These are phyloP conservation scores for Ceriops decandra DNA, from an alignment of 345 rosid genomes.

Conservation along the genomic window DNA sequence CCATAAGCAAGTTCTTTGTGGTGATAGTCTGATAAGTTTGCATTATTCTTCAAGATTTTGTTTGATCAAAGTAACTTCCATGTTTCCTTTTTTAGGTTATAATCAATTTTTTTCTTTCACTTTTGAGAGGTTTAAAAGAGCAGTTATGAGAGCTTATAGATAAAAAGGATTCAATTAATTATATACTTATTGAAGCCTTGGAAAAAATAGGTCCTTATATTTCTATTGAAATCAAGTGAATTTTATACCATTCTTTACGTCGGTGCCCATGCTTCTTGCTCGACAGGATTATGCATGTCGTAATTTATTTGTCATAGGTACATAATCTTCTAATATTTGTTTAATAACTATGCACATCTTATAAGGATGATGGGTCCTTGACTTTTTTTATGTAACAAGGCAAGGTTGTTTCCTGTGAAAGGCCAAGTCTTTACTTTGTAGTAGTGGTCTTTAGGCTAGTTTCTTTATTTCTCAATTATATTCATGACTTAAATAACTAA, in stretches of 20 bases:
- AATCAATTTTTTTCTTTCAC: slow-evolving; percentile 57
- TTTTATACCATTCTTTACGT: slow-evolving; percentile 9
- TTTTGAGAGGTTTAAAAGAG: slow-evolving; percentile 68
- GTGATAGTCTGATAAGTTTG: slow-evolving; percentile 1
- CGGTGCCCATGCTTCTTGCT: neutral
- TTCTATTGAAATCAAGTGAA: slow-evolving; percentile 60
- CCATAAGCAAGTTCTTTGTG: neutral
- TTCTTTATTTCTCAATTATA: neutral
- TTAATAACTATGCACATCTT: no score
- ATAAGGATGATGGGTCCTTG: no score
- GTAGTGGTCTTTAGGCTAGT: no score
- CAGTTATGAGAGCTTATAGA: slow-evolving; percentile 45
- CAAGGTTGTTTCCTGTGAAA: no score
- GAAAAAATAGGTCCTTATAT: slow-evolving; percentile 68
- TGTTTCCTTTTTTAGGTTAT: slow-evolving; percentile 45
- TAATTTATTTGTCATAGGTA: neutral
- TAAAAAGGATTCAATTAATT: slow-evolving; percentile 41
- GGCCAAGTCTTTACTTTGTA: no score
- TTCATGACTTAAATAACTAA: neutral
- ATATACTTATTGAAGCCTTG: slow-evolving; percentile 49
- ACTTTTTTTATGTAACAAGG: no score
- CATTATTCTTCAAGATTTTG: neutral
- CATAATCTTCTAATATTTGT: no score
- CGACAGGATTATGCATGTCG: neutral
- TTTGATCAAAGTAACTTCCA: neutral